These are phyloP conservation scores for Aspergillus nidulans DNA, from an alignment of 495 filamentous ascomycete genomes.

Conservation along the genomic window DNA sequence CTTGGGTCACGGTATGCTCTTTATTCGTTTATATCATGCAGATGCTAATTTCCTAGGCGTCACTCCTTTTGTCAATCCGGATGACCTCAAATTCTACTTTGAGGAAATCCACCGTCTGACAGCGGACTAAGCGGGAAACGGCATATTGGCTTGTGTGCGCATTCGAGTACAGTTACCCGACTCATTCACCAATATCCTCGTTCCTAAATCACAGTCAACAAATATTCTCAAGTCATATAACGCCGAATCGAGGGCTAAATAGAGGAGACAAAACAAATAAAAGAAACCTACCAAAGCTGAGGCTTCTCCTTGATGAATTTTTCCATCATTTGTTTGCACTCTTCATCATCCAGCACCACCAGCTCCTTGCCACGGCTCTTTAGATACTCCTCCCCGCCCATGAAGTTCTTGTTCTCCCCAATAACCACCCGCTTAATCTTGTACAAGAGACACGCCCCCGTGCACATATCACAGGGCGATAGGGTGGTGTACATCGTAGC, in stretches of 20 bases:
- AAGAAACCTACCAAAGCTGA: slow-evolving; percentile 60
- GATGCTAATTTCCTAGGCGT: slow-evolving; percentile 55
- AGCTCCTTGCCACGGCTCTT: slow-evolving; percentile 69
- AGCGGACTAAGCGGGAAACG: slow-evolving; percentile 13
- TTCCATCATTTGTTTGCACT: slow-evolving; percentile 71
- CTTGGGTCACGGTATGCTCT: slow-evolving; percentile 72
- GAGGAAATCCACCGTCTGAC: slow-evolving; percentile 76
- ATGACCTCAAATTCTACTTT: slow-evolving; percentile 89
- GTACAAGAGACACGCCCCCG: slow-evolving; percentile 77
- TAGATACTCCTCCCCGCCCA: slow-evolving; percentile 74
- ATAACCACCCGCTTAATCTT: slow-evolving; percentile 76
- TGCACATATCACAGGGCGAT: slow-evolving; percentile 87
- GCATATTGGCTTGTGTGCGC: neutral
- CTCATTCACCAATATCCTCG: slow-evolving; percentile 68
- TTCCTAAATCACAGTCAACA: slow-evolving; percentile 48
- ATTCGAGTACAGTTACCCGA: neutral
- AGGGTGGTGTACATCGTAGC: slow-evolving; percentile 85
- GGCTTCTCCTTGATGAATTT: slow-evolving; percentile 73
- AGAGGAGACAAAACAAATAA: slow-evolving; percentile 7
- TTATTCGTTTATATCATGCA: neutral
- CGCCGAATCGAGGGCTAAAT: neutral
- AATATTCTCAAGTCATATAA: neutral
- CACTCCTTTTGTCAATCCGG: slow-evolving; percentile 88
- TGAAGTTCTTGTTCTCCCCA: slow-evolving; percentile 76
- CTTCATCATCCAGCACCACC: slow-evolving; percentile 61